Evolutionary conservation across 768 basidiomycete genomes (phyloP).

Genomic region (Pleurotus giganteus): DNA sequence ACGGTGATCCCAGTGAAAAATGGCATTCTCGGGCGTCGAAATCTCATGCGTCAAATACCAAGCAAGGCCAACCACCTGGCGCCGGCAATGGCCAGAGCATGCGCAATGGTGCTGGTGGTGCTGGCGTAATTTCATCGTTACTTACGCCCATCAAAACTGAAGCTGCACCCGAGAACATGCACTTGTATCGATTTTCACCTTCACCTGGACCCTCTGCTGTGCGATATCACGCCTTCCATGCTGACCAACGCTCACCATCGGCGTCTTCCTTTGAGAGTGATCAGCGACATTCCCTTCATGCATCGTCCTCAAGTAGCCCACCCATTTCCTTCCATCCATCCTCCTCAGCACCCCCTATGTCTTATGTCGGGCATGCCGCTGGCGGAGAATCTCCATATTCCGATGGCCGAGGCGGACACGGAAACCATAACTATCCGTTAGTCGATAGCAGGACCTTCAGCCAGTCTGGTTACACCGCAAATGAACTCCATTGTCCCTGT

Average conservation of each 20-base stretch:
- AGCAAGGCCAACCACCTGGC: constrained; percentile 36
- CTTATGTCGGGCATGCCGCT: constrained; percentile 23
- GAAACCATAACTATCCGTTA: constrained; percentile 37
- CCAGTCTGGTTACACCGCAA: constrained; percentile 30
- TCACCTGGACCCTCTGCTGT: constrained; percentile 51
- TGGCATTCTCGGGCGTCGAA: constrained; percentile 85
- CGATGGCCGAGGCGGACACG: constrained; percentile 32
- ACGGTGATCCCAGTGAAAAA: constrained; percentile 79
- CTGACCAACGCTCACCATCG: constrained; percentile 38
- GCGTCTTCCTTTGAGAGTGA: constrained; percentile 36
- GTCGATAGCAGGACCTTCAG: constrained; percentile 24
- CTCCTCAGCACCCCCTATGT: constrained; percentile 22
- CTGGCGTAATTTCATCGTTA: constrained; percentile 37
- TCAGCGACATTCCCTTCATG: constrained; percentile 29
- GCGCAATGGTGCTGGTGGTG: constrained; percentile 28
- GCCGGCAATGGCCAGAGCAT: constrained; percentile 20
- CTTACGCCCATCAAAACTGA: constrained; percentile 72
- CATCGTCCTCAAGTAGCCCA: constrained; percentile 16
- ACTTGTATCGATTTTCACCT: constrained; percentile 68
- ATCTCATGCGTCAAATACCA: constrained; percentile 43
- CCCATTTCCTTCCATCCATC: constrained; percentile 23
- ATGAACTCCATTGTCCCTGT: constrained; percentile 55
- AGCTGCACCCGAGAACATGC: constrained; percentile 44
- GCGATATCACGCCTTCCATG: constrained; percentile 52
- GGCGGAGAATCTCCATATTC: constrained; percentile 35